Conservation (phyloP, 495 filamentous ascomycete genomes). For the Evernia prunastri region DNA sequence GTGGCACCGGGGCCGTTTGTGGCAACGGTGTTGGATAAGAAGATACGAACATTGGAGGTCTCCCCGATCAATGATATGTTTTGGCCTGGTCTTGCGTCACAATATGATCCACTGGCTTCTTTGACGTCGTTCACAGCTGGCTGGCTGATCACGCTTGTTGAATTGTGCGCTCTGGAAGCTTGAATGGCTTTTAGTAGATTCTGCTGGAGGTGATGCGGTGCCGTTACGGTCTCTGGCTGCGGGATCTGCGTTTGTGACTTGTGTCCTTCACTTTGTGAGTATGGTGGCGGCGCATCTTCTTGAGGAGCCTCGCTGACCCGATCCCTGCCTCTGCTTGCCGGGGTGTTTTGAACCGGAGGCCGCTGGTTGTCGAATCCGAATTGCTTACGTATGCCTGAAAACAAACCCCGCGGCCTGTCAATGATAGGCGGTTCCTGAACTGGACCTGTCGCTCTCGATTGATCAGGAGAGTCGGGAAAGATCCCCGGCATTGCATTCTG, state of each 20-base stretch:
- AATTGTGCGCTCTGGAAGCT: conserved; percentile 73
- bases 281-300: conserved; percentile 40
- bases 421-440: conserved; percentile 30
- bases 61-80: conserved; percentile 71
- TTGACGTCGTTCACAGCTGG: conserved; percentile 68
- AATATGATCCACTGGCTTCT: conserved; percentile 75
- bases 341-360: conserved; percentile 29
- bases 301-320: conserved; percentile 17
- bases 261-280: conserved; percentile 38
- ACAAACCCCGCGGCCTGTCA: conserved; percentile 44
- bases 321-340: conserved; percentile 17
- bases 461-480: conserved; percentile 55
- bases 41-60: conserved; percentile 64
- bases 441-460: conserved; percentile 26
- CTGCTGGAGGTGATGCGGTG: conserved; percentile 47
- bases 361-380: conserved; percentile 59
- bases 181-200: conserved; percentile 72
- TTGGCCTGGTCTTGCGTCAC: conserved; percentile 72
- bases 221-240: conserved; percentile 37
- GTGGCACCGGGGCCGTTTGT: conserved; percentile 31
- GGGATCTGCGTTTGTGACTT: conserved; percentile 26
- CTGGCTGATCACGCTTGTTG: conserved; percentile 58
- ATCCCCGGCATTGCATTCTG: conserved; percentile 56
- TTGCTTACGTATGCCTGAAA: conserved; percentile 57
- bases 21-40: conserved; percentile 50